These are phyloP conservation scores for Dioscorea dumetorum DNA, from an alignment of 106 monocot genomes.

Conservation along the genomic window DNA sequence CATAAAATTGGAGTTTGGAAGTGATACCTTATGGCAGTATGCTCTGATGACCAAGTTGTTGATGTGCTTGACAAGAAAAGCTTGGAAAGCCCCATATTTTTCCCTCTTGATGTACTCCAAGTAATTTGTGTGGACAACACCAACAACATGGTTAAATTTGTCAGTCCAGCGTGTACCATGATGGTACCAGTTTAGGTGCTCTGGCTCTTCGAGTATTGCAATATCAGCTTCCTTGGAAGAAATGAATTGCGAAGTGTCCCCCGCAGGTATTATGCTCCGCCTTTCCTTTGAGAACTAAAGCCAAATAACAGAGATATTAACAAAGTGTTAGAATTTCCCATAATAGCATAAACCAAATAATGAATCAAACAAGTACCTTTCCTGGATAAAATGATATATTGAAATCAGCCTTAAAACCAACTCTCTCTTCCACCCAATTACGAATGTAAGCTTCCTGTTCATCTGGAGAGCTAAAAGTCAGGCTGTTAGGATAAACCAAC, in stretches of 20 bases:
- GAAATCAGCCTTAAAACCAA: conserved; percentile 86
- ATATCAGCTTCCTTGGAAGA: conserved; percentile 88
- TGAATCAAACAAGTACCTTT: conserved; percentile 44
- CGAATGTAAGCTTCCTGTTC: conserved; percentile 93
- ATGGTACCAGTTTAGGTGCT: conserved; percentile 99
- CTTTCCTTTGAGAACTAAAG: conserved; percentile 87
- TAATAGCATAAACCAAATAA: no score
- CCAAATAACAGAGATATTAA: conserved; percentile 7
- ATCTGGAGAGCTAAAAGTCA: conserved; percentile 76
- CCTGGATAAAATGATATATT: conserved; percentile 99
- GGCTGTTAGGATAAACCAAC: conserved; percentile 78
- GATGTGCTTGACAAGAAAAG: conserved; percentile 93
- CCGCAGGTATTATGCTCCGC: conserved; percentile 93
- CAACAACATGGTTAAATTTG: conserved; percentile 96
- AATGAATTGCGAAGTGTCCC: conserved; percentile 93
- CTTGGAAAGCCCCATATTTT: conserved; percentile 90
- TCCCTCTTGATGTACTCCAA: conserved; percentile 98
- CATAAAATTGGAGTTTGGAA: not conserved
- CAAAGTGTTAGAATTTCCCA: not conserved
- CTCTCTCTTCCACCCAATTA: conserved; percentile 86
- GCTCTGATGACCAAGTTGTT: conserved; percentile 85
- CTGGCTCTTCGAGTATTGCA: conserved; percentile 96
- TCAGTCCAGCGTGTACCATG: conserved; percentile 98
- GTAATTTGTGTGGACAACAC: conserved; percentile 98
- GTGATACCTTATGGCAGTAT: conserved; percentile 87